These are phyloP conservation scores for Phytophthora chlamydospora DNA, from an alignment of 352 stramenopile species.

Conservation along the genomic window DNA sequence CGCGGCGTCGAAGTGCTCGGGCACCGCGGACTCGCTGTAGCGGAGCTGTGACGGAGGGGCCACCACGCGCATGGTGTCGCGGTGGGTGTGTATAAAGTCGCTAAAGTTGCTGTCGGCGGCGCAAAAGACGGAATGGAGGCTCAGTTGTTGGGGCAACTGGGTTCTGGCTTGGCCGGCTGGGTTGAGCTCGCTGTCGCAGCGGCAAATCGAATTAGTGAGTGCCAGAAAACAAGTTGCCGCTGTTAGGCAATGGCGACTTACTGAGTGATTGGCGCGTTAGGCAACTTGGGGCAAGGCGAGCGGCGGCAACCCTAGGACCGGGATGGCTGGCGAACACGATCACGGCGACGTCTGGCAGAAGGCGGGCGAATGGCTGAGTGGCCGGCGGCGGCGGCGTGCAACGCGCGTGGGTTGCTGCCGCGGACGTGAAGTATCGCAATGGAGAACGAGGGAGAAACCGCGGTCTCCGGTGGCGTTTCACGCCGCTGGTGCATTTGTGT, in stretches of 20 bases:
- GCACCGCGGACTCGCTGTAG: constrained; percentile 61
- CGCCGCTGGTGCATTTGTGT: constrained; percentile 1
- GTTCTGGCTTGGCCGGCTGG: constrained; percentile 11
- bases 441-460: too few relatives aligned
- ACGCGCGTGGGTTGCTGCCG: constrained; percentile 3
- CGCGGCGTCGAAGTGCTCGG: constrained; percentile 47
- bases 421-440: constrained; percentile 3
- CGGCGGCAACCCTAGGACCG: constrained; percentile 3
- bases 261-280: constrained; percentile 23
- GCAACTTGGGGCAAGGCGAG: constrained; percentile 23
- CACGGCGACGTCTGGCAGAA: not conserved
- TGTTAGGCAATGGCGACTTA: constrained; percentile 34
- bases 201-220: constrained; percentile 22
- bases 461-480: too few relatives aligned
- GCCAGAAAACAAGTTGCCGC: constrained; percentile 15
- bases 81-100: not conserved
- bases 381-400: not conserved
- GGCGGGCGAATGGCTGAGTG: constrained; percentile 24
- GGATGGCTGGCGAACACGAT: not conserved
- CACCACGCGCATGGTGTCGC: constrained; percentile 32
- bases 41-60: constrained; percentile 34
- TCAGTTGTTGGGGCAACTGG: constrained; percentile 6
- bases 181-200: constrained; percentile 14
- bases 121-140: constrained; percentile 32
- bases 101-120: constrained; percentile 2